Percentiles rank a stretch among this genome's conserved stretches.
Conservation (phyloP, 1,284 basidiomycete species). For the Thecaphora thlaspeos region DNA sequence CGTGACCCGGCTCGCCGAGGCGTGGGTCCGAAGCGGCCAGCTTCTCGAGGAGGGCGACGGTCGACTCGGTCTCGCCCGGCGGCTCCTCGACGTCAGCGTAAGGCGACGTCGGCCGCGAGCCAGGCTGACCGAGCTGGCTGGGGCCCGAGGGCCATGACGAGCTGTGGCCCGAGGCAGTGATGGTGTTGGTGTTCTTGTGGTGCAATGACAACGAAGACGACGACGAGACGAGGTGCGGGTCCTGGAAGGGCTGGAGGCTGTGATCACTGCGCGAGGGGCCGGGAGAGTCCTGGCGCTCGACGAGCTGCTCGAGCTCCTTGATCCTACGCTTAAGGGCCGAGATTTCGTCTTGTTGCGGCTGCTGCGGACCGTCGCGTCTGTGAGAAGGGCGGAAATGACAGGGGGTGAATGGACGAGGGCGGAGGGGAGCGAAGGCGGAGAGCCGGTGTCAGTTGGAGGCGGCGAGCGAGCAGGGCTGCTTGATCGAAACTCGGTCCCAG, state of each 20-base stretch:
- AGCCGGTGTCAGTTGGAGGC: too few species aligned
- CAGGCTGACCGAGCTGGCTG: not conserved
- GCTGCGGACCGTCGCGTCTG: slow-evolving; percentile 1
- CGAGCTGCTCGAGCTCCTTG: slow-evolving; percentile 19
- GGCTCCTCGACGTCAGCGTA: slow-evolving; percentile 13
- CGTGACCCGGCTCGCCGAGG: slow-evolving; percentile 23
- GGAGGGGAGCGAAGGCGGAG: too few species aligned
- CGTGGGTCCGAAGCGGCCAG: slow-evolving; percentile 31
- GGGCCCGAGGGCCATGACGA: not conserved
- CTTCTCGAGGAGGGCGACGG: slow-evolving; percentile 23
- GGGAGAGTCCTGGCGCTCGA: slow-evolving; percentile 4
- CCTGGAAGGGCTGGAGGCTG: not conserved
- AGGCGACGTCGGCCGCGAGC: not conserved
- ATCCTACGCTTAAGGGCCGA: slow-evolving; percentile 21
- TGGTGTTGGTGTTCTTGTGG: too few species aligned
- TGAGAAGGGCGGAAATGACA: slow-evolving; percentile 9
- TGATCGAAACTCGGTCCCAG: slow-evolving; percentile 8
- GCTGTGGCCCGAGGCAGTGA: not conserved
- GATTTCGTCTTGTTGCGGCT: slow-evolving; percentile 12
- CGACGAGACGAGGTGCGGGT: not conserved
- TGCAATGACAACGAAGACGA: not conserved
- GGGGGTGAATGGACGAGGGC: too few species aligned
- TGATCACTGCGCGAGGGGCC: slow-evolving; percentile 7
- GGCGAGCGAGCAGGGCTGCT: too few species aligned
- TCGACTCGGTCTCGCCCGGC: slow-evolving; percentile 19